phyloP scores from a whole-genome alignment of 2,329 filamentous ascomycete genomes.

The Ophidiomyces ophidiicola region DNA sequence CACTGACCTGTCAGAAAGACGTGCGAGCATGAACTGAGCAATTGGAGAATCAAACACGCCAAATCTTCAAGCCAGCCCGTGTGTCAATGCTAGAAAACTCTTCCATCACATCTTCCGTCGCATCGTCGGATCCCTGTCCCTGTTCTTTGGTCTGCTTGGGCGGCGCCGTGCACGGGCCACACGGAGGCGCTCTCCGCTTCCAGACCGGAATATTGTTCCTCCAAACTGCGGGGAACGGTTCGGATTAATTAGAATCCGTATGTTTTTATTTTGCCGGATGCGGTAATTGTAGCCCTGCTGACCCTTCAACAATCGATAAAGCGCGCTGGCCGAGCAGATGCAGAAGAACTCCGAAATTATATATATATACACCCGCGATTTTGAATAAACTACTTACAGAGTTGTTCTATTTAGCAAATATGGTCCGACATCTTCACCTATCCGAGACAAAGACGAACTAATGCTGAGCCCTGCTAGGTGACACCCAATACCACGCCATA shows the following conservation, averaged over 20 bases:
- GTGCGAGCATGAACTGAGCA: background rate
- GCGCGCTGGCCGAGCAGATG: no score
- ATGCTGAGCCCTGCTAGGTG: slow-evolving; percentile 18
- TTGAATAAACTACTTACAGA: no score
- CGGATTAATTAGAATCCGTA: slow-evolving; percentile 11
- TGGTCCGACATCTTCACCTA: background rate
- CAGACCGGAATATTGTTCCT: slow-evolving; percentile 4
- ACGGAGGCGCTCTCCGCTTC: background rate
- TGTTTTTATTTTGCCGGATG: slow-evolving; percentile 14
- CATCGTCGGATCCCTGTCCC: slow-evolving; percentile 1
- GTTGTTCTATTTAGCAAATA: no score
- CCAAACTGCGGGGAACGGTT: slow-evolving; percentile 2
- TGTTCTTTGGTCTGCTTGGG: background rate
- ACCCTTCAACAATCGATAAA: no score
- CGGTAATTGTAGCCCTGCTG: background rate
- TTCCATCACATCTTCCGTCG: background rate
- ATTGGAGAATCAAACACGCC: background rate
- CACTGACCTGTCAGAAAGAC: no score
- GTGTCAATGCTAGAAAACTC: background rate
- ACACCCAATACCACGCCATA: slow-evolving; percentile 48
- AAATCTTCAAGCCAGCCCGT: background rate
- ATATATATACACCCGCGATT: no score
- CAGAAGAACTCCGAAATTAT: no score
- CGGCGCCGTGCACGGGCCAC: slow-evolving; percentile 11
- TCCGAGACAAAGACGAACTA: background rate